Conservation (phyloP, 1,139 yeast species). For the Saccharomyces hybrid region DNA sequence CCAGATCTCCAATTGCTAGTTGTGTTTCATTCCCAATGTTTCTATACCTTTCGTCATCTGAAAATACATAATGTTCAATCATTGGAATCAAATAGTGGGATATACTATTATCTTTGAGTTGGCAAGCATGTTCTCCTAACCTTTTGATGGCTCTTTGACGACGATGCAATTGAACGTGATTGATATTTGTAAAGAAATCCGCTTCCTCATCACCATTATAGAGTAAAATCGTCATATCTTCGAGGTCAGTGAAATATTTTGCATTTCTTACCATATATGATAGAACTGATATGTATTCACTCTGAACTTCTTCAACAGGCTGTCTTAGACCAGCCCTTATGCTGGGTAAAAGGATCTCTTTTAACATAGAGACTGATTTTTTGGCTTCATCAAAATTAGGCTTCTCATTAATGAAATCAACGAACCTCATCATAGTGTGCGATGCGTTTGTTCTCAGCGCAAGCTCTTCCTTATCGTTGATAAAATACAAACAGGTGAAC, state of each 20-base stretch:
- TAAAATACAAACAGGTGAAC: conserved; percentile 58
- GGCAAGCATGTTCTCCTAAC: conserved; percentile 38
- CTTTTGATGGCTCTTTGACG: conserved; percentile 76
- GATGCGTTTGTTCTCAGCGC: conserved; percentile 77
- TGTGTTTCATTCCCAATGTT: conserved; percentile 71
- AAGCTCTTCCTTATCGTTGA: conserved; percentile 73
- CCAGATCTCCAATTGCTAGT: conserved; percentile 52
- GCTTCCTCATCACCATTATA: conserved; percentile 73
- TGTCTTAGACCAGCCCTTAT: conserved; percentile 64
- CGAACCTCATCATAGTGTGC: conserved; percentile 53
- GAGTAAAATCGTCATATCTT: conserved; percentile 61
- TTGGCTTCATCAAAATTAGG: conserved; percentile 34
- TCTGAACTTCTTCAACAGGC: conserved; percentile 54
- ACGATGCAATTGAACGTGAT: conserved; percentile 79
- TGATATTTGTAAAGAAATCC: conserved; percentile 71
- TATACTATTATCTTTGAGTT: conserved; percentile 51
- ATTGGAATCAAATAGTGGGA: conserved; percentile 80
- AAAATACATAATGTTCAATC: conserved; percentile 65
- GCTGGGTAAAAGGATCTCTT: conserved; percentile 55
- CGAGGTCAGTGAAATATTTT: conserved; percentile 45
- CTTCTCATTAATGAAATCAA: conserved; percentile 48
- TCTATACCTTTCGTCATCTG: conserved; percentile 48
- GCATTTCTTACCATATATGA: conserved; percentile 53
- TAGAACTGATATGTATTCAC: conserved; percentile 61
- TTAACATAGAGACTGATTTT: conserved; percentile 41